Evolutionary conservation across 1,139 yeast genomes (phyloP).

Genomic region (Hansenula lynferdii): DNA sequence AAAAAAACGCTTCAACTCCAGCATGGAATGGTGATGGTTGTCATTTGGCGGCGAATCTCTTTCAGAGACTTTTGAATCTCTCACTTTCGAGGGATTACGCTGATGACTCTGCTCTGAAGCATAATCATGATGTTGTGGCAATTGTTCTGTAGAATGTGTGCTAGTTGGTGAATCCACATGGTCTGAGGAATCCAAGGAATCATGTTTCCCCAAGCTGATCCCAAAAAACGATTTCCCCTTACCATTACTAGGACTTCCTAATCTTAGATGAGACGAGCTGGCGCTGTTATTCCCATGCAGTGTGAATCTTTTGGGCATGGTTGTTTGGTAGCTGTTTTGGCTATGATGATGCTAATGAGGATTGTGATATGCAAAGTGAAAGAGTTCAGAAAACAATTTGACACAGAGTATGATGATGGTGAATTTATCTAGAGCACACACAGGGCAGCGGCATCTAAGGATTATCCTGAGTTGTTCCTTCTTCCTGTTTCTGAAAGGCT

Average conservation of each 20-base stretch:
- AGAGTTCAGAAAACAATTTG: too few relatives aligned
- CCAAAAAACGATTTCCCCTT: slow-evolving; percentile 5
- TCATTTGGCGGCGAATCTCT: slow-evolving; percentile 6
- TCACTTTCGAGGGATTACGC: neutral
- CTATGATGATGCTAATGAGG: neutral
- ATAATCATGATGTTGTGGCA: slow-evolving; percentile 1
- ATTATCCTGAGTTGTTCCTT: too few relatives aligned
- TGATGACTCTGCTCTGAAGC: neutral
- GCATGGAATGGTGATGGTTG: slow-evolving; percentile 53
- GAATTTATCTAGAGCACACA: too few relatives aligned
- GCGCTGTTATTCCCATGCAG: slow-evolving; percentile 1
- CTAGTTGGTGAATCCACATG: neutral
- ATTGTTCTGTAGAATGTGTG: slow-evolving; percentile 1
- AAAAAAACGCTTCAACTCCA: slow-evolving; percentile 70
- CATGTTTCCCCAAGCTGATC: slow-evolving; percentile 5
- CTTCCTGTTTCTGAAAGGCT: too few relatives aligned
- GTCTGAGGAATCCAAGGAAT: slow-evolving; percentile 1
- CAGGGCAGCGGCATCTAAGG: too few relatives aligned
- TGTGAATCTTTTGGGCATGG: slow-evolving; percentile 2
- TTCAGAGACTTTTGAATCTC: neutral
- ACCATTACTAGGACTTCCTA: neutral
- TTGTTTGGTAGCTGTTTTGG: too few relatives aligned
- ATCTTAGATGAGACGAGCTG: neutral
- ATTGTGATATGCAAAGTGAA: too few relatives aligned
- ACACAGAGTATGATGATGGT: too few relatives aligned